Evolutionary conservation across 2,329 filamentous ascomycete species (phyloP).

Genomic region (Nemania sp.): DNA sequence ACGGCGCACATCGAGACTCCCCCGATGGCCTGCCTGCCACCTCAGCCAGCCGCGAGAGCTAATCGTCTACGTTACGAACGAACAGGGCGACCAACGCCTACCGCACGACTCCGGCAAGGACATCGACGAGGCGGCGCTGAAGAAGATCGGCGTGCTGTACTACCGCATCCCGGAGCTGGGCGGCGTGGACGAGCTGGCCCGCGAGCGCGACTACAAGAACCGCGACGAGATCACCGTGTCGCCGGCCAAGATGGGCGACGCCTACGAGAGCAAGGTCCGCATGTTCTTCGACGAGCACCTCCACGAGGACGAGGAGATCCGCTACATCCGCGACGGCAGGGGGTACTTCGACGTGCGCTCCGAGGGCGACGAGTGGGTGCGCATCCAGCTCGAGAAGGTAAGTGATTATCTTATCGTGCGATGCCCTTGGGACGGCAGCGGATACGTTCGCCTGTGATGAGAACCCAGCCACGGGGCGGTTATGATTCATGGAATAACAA

Average conservation of each 20-base stretch:
- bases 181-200: constrained; percentile 74
- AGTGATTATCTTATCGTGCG: constrained; percentile 7
- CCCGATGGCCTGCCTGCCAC: not conserved
- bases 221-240: constrained; percentile 92
- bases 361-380: constrained; percentile 83
- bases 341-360: constrained; percentile 94
- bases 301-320: constrained; percentile 98
- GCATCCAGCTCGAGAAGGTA: constrained; percentile 80
- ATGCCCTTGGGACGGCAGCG: not conserved
- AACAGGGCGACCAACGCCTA: constrained; percentile 88
- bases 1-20: not conserved
- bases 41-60: not conserved
- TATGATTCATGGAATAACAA: not conserved
- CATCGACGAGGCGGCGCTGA: constrained; percentile 68
- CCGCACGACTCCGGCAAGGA: constrained; percentile 82
- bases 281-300: constrained; percentile 93
- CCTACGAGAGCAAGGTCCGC: constrained; percentile 93
- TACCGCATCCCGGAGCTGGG: constrained; percentile 66
- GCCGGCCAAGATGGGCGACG: constrained; percentile 79
- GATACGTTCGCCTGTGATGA: no score
- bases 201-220: constrained; percentile 84
- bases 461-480: not conserved
- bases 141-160: constrained; percentile 80
- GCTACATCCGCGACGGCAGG: constrained; percentile 85
- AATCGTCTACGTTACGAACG: constrained; percentile 1